Base-by-base conservation (phyloP, 73 alveolate genomes). In the Paramecium caudatum region DNA sequence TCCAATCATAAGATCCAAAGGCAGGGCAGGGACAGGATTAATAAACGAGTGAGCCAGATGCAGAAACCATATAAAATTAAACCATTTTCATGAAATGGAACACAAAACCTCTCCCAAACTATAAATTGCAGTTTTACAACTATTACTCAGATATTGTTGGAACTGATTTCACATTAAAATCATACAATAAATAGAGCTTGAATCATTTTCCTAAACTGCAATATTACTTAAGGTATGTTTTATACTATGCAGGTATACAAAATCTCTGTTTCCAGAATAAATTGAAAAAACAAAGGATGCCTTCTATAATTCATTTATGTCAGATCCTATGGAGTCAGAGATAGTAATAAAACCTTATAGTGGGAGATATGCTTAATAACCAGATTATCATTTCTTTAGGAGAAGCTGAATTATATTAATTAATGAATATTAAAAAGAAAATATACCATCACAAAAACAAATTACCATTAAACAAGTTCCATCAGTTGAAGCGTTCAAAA, bases 351-450 rank as follows among this genome's bases (percentile, higher is more conserved):
- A 10, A 32, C 39, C 83, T 3, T 65, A 32, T 65, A 1, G 17
- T 10, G 50, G 83, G 16, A 25, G 15, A 65, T 65, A 65, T 9
- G 25, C 55, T 30, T 65, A 3, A 25, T 23, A 65, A 32, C 61
- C 83, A 25, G 50, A 65, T 30, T 65, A 65, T 65, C 55, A 65
- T 65, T 65, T 65, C 37, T 65, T 65, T 30, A 9, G 37, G 33
- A 65, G 83, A 65, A 32, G 25, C 5, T 32, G 83, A 65, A 25
- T 27, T 65, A 30, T 12, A 65, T 65, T 32, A 65, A 65, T 65
- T 65, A 9, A 65, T 33, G 83, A 33, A 65, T 12, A 55, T 25
- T 65, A 34, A 65, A 12, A 27, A 62, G 12, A 27, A 65, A 32
- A 33, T 65, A 8, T 32, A 1, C 6, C 16, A 1, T 13, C 9